A percentile compares a stretch with the other conserved stretches of the same genome.
Evolutionary conservation across 2,329 filamentous ascomycete species (phyloP).

Genomic region (Clarireedia homoeocarpa): DNA sequence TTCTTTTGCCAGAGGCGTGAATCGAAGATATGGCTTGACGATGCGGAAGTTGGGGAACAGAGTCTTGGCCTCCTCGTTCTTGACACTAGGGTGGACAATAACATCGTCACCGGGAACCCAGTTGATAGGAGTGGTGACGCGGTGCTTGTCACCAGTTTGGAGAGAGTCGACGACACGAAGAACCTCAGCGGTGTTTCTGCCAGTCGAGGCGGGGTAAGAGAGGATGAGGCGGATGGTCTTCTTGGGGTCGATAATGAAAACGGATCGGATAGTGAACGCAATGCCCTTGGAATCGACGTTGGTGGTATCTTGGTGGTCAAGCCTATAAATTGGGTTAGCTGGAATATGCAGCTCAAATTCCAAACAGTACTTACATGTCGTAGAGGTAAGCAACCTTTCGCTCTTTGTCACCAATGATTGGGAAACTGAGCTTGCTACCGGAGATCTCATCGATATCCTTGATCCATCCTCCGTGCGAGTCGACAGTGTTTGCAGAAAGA

Average conservation of each 20-base stretch:
- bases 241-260: constrained; percentile 89
- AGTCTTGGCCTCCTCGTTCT: constrained; percentile 77
- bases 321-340: constrained; percentile 34
- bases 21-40: constrained; percentile 67
- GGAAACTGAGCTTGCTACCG: constrained; percentile 62
- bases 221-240: constrained; percentile 92
- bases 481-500: constrained; percentile 77
- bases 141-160: constrained; percentile 80
- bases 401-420: constrained; percentile 76
- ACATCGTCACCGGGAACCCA: constrained; percentile 87
- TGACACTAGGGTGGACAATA: constrained; percentile 78
- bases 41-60: constrained; percentile 72
- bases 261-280: constrained; percentile 88
- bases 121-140: constrained; percentile 82
- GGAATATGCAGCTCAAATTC: background rate
- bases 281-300: constrained; percentile 77
- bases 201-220: constrained; percentile 85
- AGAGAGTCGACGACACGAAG: constrained; percentile 72
- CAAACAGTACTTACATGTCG: constrained; percentile 55
- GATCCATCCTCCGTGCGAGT: constrained; percentile 83
- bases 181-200: constrained; percentile 74
- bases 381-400: constrained; percentile 69
- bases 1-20: constrained; percentile 57
- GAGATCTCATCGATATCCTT: constrained; percentile 78
- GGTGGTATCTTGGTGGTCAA: constrained; percentile 73